phyloP scores from a whole-genome alignment of 176 grass and related monocot genomes.

The Puccinellia tenuiflora region DNA sequence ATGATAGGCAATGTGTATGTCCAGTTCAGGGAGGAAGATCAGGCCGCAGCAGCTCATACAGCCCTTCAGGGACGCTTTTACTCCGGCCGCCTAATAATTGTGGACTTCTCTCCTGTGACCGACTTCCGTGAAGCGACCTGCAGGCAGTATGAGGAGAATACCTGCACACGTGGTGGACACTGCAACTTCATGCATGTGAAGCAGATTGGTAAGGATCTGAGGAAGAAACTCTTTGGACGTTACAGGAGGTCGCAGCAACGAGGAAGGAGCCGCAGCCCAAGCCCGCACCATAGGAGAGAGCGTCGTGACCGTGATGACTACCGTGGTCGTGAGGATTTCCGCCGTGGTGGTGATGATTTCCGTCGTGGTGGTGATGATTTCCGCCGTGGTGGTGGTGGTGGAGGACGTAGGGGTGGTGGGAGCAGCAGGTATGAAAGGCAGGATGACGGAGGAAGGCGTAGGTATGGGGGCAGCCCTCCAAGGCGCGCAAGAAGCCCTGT shows the following conservation, averaged over 20 bases:
- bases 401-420: conserved; percentile 30
- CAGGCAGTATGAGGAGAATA: conserved; percentile 45
- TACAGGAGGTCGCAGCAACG: conserved; percentile 19
- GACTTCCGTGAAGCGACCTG: conserved; percentile 49
- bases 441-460: conserved; percentile 30
- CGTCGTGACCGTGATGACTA: conserved; percentile 32
- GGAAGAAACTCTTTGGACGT: conserved; percentile 35
- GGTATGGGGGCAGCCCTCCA: conserved; percentile 42
- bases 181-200: conserved; percentile 53
- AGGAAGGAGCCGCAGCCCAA: conserved; percentile 40
- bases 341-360: conserved; percentile 27
- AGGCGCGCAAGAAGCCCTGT: conserved; percentile 44
- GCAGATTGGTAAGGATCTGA: conserved; percentile 37
- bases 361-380: conserved; percentile 13
- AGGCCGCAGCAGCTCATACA: conserved; percentile 40
- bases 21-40: conserved; percentile 49
- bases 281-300: conserved; percentile 26
- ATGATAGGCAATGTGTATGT: conserved; percentile 54
- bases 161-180: conserved; percentile 37
- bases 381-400: conserved; percentile 15
- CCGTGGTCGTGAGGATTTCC: conserved; percentile 20
- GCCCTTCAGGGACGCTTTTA: conserved; percentile 43
- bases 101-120: conserved; percentile 43
- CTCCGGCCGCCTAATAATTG: conserved; percentile 41
- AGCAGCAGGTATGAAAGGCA: conserved; percentile 50